Percentiles rank a stretch among this genome's conserved stretches.
These are phyloP conservation scores for Xerocomus potaroensis DNA, from an alignment of 768 basidiomycete genomes.

Conservation along the genomic window DNA sequence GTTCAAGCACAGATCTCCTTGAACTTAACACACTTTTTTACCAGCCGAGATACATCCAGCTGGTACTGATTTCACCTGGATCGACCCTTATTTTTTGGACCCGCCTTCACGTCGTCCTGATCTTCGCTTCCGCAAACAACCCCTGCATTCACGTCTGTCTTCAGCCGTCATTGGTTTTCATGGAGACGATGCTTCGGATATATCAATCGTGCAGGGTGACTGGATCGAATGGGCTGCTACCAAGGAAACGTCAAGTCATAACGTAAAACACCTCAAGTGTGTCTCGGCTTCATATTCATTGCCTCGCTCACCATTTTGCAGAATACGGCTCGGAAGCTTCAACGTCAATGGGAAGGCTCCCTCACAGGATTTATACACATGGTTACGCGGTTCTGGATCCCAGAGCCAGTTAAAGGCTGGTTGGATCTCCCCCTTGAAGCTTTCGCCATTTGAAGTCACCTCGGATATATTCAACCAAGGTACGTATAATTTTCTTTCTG, in stretches of 20 bases:
- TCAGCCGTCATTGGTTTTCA: constrained; percentile 56
- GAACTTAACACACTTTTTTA: neutral
- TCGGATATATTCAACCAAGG: constrained; percentile 21
- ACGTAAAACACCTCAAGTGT: constrained; percentile 24
- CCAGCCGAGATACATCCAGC: constrained; percentile 10
- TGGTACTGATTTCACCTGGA: constrained; percentile 17
- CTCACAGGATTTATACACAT: constrained; percentile 64
- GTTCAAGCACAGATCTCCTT: neutral
- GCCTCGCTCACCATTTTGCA: constrained; percentile 22
- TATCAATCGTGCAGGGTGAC: constrained; percentile 54
- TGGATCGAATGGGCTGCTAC: constrained; percentile 54
- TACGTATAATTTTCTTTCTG: constrained; percentile 6
- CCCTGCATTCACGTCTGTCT: constrained; percentile 55
- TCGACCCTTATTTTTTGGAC: constrained; percentile 10
- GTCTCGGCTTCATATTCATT: no score
- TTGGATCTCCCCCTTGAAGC: constrained; percentile 34
- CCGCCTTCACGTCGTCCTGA: constrained; percentile 32
- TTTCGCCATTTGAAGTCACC: constrained; percentile 33
- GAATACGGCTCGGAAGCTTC: constrained; percentile 73
- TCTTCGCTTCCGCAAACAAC: constrained; percentile 45
- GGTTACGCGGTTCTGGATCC: constrained; percentile 42
- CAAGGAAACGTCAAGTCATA: constrained; percentile 23
- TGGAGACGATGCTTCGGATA: constrained; percentile 58
- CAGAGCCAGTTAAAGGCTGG: constrained; percentile 3
- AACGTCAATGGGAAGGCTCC: constrained; percentile 80